Evolutionary conservation across 2,329 filamentous ascomycete genomes (phyloP).

Genomic region (Colletotrichum sp.): DNA sequence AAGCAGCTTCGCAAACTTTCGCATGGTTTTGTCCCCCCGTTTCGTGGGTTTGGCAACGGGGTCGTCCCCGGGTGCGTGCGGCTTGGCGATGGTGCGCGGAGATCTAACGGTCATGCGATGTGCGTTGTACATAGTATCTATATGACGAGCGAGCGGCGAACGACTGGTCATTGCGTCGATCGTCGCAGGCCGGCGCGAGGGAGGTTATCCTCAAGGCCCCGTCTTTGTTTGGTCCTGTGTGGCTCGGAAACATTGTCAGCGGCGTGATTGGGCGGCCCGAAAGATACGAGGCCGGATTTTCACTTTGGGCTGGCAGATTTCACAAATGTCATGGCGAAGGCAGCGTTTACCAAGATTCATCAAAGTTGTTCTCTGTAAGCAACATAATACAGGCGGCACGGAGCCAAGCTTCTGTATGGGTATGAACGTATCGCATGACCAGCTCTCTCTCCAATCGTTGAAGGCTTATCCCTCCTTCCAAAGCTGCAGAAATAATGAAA

Average conservation of each 20-base stretch:
- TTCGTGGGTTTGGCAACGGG: background rate
- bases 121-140: background rate
- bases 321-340: background rate
- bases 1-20: background rate
- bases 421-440: background rate
- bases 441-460: background rate
- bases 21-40: background rate
- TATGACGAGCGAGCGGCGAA: background rate
- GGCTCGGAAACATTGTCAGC: background rate
- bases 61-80: background rate
- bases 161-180: background rate
- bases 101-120: background rate
- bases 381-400: background rate
- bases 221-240: background rate
- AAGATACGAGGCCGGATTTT: background rate
- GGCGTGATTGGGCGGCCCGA: background rate
- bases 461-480: background rate
- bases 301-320: background rate
- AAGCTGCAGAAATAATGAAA: background rate
- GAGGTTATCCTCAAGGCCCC: background rate
- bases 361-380: background rate
- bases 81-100: background rate
- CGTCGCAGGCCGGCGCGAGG: background rate
- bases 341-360: background rate
- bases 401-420: background rate